Evolutionary conservation across 192 early-diverging fungal genomes (phyloP).

Genomic region (Phycomyces nitens): DNA sequence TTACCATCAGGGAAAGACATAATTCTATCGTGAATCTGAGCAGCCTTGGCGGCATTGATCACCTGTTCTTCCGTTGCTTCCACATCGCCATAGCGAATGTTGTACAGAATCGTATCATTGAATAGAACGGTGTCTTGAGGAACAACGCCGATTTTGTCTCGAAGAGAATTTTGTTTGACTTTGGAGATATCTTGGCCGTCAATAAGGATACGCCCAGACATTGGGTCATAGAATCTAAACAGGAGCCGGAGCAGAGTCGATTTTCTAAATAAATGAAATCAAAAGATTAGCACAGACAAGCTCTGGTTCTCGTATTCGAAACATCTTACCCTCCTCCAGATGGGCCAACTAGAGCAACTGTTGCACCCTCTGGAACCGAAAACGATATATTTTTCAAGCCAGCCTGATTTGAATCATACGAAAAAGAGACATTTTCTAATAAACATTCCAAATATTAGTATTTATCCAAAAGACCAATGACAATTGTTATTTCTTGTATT

Average conservation of each 20-base stretch:
- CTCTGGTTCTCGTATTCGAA: too few species aligned
- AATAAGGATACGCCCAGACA: conserved; percentile 72
- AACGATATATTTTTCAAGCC: conserved; percentile 72
- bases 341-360: conserved; percentile 76
- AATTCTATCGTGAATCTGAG: conserved; percentile 80
- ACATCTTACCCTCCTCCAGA: conserved; percentile 63
- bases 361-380: conserved; percentile 62
- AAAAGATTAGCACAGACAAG: too few species aligned
- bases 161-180: conserved; percentile 68
- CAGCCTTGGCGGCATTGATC: conserved; percentile 61
- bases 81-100: conserved; percentile 83
- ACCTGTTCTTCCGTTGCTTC: conserved; percentile 70
- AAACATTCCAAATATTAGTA: too few species aligned
- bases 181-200: conserved; percentile 77
- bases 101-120: conserved; percentile 92
- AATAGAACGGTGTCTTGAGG: conserved; percentile 94
- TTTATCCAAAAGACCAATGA: too few species aligned
- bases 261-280: conserved; percentile 35
- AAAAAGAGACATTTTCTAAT: conserved; percentile 62
- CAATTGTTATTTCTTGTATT: too few species aligned
- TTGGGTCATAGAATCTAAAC: conserved; percentile 88
- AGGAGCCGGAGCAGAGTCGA: conserved; percentile 77
- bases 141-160: conserved; percentile 85
- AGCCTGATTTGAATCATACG: conserved; percentile 63
- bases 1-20: conserved; percentile 70